Evolutionary conservation across 2,329 filamentous ascomycete genomes (phyloP).

Genomic region (Pseudocercospora cruenta): DNA sequence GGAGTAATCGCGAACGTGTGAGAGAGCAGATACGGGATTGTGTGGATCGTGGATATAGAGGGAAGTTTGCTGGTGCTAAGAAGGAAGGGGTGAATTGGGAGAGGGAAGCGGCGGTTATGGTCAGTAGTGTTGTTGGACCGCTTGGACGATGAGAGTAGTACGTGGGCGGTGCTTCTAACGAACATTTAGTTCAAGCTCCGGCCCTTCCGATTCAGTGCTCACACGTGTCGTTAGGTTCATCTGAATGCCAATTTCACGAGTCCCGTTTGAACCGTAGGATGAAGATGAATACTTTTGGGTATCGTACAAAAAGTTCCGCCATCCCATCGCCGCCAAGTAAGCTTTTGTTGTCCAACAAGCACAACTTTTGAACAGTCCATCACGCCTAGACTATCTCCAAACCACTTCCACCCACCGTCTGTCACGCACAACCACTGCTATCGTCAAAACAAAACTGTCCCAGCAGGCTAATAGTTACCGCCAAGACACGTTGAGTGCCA

Average conservation of each 20-base stretch:
- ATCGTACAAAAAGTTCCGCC: neutral
- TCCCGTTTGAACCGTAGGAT: neutral
- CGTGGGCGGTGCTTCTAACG: neutral
- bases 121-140: conserved; percentile 75
- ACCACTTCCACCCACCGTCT: neutral
- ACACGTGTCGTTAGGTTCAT: too few species aligned
- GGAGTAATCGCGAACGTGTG: conserved; percentile 73
- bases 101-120: conserved; percentile 92
- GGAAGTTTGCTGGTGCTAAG: conserved; percentile 43
- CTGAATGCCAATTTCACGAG: neutral
- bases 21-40: conserved; percentile 79
- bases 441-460: neutral
- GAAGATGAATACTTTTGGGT: neutral
- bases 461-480: conserved; percentile 4
- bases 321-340: neutral
- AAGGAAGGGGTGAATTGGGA: conserved; percentile 69
- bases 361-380: neutral
- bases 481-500: conserved; percentile 9
- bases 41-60: conserved; percentile 68
- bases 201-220: too few species aligned
- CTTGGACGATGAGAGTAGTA: conserved; percentile 35
- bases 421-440: neutral
- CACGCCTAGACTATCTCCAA: neutral
- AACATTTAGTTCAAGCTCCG: too few species aligned
- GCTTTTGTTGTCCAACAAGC: neutral